These are phyloP conservation scores for Ajuga chamaepitys DNA, from an alignment of 257 asterid species.

Conservation along the genomic window DNA sequence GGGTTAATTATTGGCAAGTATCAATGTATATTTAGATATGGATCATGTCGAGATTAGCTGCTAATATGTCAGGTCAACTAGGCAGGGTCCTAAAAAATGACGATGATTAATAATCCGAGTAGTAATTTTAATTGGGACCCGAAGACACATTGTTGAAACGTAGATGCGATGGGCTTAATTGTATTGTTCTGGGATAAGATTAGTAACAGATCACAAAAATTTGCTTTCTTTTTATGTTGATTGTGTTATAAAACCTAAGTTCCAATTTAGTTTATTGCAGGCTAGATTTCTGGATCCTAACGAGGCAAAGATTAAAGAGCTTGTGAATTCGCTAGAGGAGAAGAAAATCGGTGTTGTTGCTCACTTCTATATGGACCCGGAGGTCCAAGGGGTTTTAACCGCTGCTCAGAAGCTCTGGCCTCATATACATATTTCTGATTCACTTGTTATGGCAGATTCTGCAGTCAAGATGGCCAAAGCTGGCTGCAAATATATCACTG, in stretches of 20 bases:
- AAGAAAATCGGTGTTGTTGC: constrained; percentile 95
- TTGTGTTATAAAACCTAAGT: constrained; percentile 24
- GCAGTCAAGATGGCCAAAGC: constrained; percentile 94
- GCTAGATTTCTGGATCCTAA: constrained; percentile 82
- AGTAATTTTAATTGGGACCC: background rate
- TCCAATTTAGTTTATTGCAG: constrained; percentile 54
- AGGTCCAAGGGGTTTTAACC: constrained; percentile 94
- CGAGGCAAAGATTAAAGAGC: constrained; percentile 56
- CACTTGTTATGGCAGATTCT: constrained; percentile 95
- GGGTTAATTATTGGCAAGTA: background rate
- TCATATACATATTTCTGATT: constrained; percentile 94
- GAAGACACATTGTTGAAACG: background rate
- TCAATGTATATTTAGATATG: background rate
- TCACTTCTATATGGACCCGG: constrained; percentile 99
- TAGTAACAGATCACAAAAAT: background rate
- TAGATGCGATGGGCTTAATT: background rate
- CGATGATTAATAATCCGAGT: background rate
- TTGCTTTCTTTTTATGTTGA: background rate
- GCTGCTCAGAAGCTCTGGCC: constrained; percentile 98
- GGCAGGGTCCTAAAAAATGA: background rate
- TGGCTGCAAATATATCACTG: constrained; percentile 82
- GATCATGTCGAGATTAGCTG: no score
- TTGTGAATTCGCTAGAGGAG: constrained; percentile 72
- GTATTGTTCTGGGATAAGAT: constrained; percentile 4
- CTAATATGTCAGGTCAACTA: background rate